Percentiles rank a stretch among this genome's conserved stretches.
Evolutionary conservation across 306 rosid species (phyloP).

Genomic region (Cicer chorassanicum): DNA sequence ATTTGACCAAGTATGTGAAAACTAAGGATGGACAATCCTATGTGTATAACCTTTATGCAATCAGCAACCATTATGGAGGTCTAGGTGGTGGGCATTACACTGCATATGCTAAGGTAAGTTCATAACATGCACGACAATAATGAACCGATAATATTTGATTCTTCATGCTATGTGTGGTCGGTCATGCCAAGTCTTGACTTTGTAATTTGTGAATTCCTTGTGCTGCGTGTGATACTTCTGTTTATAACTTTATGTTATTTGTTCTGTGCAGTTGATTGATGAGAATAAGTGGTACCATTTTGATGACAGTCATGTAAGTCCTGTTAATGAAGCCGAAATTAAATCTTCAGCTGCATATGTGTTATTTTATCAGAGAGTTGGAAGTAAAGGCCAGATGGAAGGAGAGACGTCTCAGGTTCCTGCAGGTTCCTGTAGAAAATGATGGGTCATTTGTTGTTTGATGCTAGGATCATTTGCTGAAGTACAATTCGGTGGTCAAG

Average conservation of each 20-base stretch:
- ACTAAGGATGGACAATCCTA: conserved; percentile 74
- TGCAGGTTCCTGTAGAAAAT: conserved; percentile 46
- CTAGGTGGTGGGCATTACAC: conserved; percentile 98
- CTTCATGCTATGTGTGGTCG: conserved; percentile 16
- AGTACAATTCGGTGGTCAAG: conserved; percentile 38
- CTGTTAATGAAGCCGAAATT: conserved; percentile 75
- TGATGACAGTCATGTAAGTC: conserved; percentile 83
- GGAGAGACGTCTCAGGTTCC: conserved; percentile 56
- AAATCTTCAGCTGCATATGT: conserved; percentile 90
- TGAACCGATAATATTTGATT: neutral
- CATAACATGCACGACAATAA: neutral
- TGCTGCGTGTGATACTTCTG: conserved; percentile 29
- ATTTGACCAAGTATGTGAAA: conserved; percentile 87
- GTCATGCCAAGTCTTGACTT: conserved; percentile 22
- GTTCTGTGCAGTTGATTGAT: conserved; percentile 74
- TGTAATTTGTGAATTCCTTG: conserved; percentile 20
- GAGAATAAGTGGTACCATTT: conserved; percentile 97
- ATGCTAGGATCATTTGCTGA: conserved; percentile 45
- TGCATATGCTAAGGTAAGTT: conserved; percentile 84
- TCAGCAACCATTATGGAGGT: conserved; percentile 99
- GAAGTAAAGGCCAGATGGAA: conserved; percentile 44
- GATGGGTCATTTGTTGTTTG: conserved; percentile 29
- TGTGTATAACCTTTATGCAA: conserved; percentile 79
- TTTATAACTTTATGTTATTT: conserved; percentile 22
- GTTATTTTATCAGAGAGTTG: conserved; percentile 85